Evolutionary conservation across 2,329 filamentous ascomycete species (phyloP).

Genomic region (Grosmannia serpens): DNA sequence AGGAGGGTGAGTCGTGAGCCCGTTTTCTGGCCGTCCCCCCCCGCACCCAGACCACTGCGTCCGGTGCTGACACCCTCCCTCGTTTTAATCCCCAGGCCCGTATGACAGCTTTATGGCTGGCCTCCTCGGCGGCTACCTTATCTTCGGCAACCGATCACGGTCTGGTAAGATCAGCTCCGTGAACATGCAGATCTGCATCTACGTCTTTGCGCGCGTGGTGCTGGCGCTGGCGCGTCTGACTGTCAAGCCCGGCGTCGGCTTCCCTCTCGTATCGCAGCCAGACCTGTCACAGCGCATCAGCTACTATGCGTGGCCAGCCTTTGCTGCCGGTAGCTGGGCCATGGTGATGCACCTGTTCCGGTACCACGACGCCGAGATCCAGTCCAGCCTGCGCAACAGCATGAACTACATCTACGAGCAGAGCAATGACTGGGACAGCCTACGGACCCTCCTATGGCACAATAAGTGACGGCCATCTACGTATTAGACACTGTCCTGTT

Average conservation of each 20-base stretch:
- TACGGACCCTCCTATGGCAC: slow-evolving; percentile 76
- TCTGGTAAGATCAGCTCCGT: slow-evolving; percentile 63
- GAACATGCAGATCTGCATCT: slow-evolving; percentile 95
- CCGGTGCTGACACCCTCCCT: background rate
- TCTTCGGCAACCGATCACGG: slow-evolving; percentile 66
- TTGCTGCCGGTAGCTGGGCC: slow-evolving; percentile 85
- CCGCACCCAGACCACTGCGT: background rate
- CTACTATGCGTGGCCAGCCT: slow-evolving; percentile 79
- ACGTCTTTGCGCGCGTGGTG: slow-evolving; percentile 86
- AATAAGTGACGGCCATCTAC: slow-evolving; percentile 43
- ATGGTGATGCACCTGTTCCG: slow-evolving; percentile 92
- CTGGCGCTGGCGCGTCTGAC: slow-evolving; percentile 75
- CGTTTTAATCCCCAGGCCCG: slow-evolving; percentile 37
- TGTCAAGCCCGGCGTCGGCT: slow-evolving; percentile 50
- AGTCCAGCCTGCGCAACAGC: slow-evolving; percentile 81
- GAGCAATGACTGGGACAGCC: slow-evolving; percentile 78
- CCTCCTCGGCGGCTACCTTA: slow-evolving; percentile 78
- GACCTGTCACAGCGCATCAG: slow-evolving; percentile 38
- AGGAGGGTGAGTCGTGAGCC: slow-evolving; percentile 33
- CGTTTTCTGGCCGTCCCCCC: background rate
- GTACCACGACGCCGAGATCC: slow-evolving; percentile 82
- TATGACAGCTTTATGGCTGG: slow-evolving; percentile 83
- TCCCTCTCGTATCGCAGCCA: slow-evolving; percentile 39
- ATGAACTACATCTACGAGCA: slow-evolving; percentile 97
- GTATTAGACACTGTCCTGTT: background rate